Base-by-base conservation (phyloP, 2,329 filamentous ascomycete species). In the Furcasterigmium sp. region DNA sequence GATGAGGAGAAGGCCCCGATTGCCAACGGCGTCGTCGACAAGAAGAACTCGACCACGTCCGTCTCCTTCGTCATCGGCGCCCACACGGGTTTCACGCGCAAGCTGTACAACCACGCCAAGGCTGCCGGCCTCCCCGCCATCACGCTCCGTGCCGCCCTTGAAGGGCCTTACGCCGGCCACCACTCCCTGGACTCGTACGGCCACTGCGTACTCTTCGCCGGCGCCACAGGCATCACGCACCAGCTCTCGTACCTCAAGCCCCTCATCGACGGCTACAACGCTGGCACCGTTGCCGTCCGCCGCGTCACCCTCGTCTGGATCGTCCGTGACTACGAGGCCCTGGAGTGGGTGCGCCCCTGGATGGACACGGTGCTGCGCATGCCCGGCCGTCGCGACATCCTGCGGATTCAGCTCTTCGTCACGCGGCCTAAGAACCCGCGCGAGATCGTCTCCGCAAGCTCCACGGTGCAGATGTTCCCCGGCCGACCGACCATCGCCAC, bases 341-440 rank as follows among this genome's bases (percentile, higher is more conserved):
- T 97, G 8, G 89, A 95, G 62, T 97, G 93, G 91, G 87, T 95
- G 46, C 81, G 88, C 8, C 87, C 88, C 5, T 97, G 87, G 84
- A 84, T 85, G 77, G 78, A 85, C 52, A 65, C 71, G 43, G 67
- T 97, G 42, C 74, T 97, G 25, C 76, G 77, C 44, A 84, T 96
- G 75, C 85, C 88, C 11, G 78, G 82, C 53, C 84, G 91, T 42
- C 81, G 87, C 46, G 88, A 95, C 39, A 75, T 95, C 23, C 76
- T 98, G 36, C 84, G 82, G 53, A 87, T 97, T 55, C 81, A 91
- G 54, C 78, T 97, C 38, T 97, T 95, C 66, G 83, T 97, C 53
- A 97, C 93, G 5, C 77, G 89, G 42, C 91, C 91, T 1, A 84
- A 87, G 54, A 87, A 85, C 59, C 82, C 85, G n/a, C 84, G 82